Evolutionary conservation across 1,284 basidiomycete species (phyloP).

Genomic region (Blastosporella zonata): DNA sequence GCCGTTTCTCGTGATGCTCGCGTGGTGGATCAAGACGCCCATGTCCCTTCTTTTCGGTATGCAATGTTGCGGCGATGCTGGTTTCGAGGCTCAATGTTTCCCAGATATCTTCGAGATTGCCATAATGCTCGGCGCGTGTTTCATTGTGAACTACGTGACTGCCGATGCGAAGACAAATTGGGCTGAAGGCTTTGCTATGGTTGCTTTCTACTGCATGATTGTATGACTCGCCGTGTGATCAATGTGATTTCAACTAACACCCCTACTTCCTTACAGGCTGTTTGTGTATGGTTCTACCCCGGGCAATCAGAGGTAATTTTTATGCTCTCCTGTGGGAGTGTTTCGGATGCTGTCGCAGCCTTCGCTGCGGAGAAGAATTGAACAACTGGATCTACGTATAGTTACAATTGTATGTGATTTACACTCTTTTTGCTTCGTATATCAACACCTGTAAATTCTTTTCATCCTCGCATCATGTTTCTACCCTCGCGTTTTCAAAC

Average conservation of each 20-base stretch:
- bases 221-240: constrained; percentile 24
- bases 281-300: constrained; percentile 53
- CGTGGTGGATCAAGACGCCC: constrained; percentile 56
- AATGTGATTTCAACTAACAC: background rate
- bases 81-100: background rate
- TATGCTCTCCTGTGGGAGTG: constrained; percentile 27
- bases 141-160: constrained; percentile 72
- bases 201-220: constrained; percentile 55
- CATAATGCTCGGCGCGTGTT: constrained; percentile 55
- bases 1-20: constrained; percentile 56
- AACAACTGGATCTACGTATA: too few species aligned
- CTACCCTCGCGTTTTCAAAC: too few species aligned
- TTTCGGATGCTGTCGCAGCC: constrained; percentile 14
- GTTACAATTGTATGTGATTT: too few species aligned
- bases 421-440: too few species aligned
- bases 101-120: constrained; percentile 56
- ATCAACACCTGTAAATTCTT: too few species aligned
- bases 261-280: too few species aligned
- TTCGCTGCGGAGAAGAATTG: too few species aligned
- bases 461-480: too few species aligned
- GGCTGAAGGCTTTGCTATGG: constrained; percentile 60
- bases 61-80: constrained; percentile 1
- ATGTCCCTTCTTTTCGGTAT: constrained; percentile 55
- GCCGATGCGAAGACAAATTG: constrained; percentile 71
- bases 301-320: constrained; percentile 41